Conservation (phyloP, 2,329 filamentous ascomycete species). For the Magnaporthiopsis rhizophila region DNA sequence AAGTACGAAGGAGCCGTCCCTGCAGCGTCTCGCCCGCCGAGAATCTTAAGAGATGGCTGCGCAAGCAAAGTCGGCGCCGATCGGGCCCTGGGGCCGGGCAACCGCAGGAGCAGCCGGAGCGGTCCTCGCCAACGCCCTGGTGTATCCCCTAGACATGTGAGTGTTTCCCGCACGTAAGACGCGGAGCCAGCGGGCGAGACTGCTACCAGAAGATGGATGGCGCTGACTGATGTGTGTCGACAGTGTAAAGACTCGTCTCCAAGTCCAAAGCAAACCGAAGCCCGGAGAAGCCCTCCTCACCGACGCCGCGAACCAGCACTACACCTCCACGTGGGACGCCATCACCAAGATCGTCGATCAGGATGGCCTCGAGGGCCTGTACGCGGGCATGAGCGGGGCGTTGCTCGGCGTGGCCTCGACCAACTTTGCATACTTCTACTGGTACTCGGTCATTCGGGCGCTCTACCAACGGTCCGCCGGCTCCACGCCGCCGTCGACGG, state of each 20-base stretch:
- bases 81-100: slow-evolving; percentile 89
- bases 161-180: slow-evolving; percentile 23
- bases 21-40: background rate
- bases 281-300: slow-evolving; percentile 34
- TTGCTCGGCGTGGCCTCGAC: slow-evolving; percentile 90
- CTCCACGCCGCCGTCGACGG: slow-evolving; percentile 58
- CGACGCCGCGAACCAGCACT: slow-evolving; percentile 57
- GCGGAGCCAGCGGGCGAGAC: no score
- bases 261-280: slow-evolving; percentile 77
- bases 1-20: background rate
- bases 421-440: slow-evolving; percentile 99
- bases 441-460: slow-evolving; percentile 83
- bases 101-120: slow-evolving; percentile 89
- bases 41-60: slow-evolving; percentile 35
- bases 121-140: slow-evolving; percentile 86
- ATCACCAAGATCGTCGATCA: slow-evolving; percentile 73
- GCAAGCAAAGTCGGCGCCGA: slow-evolving; percentile 56
- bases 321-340: slow-evolving; percentile 81
- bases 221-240: background rate
- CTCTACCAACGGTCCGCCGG: slow-evolving; percentile 59
- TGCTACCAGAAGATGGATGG: background rate
- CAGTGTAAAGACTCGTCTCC: slow-evolving; percentile 91
- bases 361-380: slow-evolving; percentile 77
- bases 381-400: slow-evolving; percentile 79
- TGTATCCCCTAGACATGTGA: slow-evolving; percentile 96